Conservation (phyloP, 495 filamentous ascomycete species). For the Talaromyces proteolyticus region DNA sequence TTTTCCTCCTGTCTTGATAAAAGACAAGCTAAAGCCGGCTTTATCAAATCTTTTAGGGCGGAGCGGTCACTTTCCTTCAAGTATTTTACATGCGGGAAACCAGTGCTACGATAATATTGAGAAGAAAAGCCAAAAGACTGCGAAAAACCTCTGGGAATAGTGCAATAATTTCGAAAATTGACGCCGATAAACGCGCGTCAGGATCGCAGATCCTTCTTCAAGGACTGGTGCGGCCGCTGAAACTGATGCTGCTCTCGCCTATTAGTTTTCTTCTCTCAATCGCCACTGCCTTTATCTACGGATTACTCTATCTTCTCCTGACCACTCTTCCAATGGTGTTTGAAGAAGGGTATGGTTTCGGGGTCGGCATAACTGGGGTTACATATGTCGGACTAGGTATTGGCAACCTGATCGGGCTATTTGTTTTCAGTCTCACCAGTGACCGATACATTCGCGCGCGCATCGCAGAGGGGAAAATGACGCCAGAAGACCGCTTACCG, state of each 20-base stretch:
- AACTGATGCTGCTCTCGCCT: conserved; percentile 44
- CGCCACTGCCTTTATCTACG: conserved; percentile 35
- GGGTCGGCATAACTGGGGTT: conserved; percentile 46
- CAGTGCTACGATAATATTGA: conserved; percentile 49
- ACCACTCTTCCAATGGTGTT: conserved; percentile 44
- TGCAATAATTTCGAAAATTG: conserved; percentile 23
- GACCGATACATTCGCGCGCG: too few relatives aligned
- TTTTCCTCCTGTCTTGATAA: neutral
- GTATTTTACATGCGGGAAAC: conserved; percentile 36
- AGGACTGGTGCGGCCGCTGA: conserved; percentile 30
- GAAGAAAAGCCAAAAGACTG: conserved; percentile 38
- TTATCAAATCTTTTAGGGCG: neutral
- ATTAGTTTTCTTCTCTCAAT: conserved; percentile 37
- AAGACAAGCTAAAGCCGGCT: neutral
- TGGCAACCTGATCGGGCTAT: conserved; percentile 32
- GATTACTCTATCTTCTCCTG: conserved; percentile 40
- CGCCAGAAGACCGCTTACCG: neutral
- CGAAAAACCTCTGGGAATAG: conserved; percentile 48
- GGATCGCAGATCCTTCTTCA: conserved; percentile 5
- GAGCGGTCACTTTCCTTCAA: neutral
- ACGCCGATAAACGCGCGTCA: conserved; percentile 10
- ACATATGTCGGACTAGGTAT: conserved; percentile 49
- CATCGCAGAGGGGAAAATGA: neutral
- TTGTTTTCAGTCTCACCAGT: neutral
- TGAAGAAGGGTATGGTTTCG: conserved; percentile 44